Conservation (phyloP, 2,329 filamentous ascomycete species). For the Tolypocladium ovalisporum region DNA sequence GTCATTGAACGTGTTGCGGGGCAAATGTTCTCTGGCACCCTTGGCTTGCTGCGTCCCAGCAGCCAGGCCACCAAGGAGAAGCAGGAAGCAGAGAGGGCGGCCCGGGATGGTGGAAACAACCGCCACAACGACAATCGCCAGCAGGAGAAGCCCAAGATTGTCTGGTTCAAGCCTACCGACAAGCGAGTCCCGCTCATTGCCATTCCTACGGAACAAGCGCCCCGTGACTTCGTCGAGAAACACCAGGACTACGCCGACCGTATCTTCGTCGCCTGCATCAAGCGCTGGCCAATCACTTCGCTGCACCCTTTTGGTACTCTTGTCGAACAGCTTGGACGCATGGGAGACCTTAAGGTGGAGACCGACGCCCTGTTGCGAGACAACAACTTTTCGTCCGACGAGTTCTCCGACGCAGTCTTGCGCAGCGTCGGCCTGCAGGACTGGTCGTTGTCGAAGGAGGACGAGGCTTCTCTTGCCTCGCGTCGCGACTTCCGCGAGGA, state of each 20-base stretch:
- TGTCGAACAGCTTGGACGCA: slow-evolving; percentile 91
- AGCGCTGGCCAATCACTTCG: slow-evolving; percentile 99
- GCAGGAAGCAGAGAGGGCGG: slow-evolving; percentile 90
- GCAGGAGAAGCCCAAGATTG: slow-evolving; percentile 98
- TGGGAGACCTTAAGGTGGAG: slow-evolving; percentile 95
- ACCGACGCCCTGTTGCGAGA: slow-evolving; percentile 93
- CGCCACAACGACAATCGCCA: slow-evolving; percentile 66
- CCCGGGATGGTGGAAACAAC: slow-evolving; percentile 65
- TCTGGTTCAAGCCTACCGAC: slow-evolving; percentile 99
- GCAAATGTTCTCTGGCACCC: slow-evolving; percentile 97
- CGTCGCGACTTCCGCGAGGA: slow-evolving; percentile 88
- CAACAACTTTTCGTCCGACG: slow-evolving; percentile 97
- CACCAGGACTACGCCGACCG: slow-evolving; percentile 95
- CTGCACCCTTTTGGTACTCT: slow-evolving; percentile 96
- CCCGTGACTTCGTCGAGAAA: slow-evolving; percentile 95
- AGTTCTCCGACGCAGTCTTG: slow-evolving; percentile 92
- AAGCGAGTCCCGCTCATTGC: slow-evolving; percentile 97
- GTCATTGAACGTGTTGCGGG: slow-evolving; percentile 95
- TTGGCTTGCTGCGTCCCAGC: slow-evolving; percentile 87
- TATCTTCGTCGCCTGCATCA: slow-evolving; percentile 98
- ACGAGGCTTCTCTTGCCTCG: slow-evolving; percentile 58
- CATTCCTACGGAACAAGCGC: slow-evolving; percentile 95
- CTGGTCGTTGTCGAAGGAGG: slow-evolving; percentile 79
- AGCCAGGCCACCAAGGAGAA: slow-evolving; percentile 99
- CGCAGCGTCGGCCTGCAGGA: slow-evolving; percentile 88